Percentiles rank a stretch among this genome's conserved stretches.
These are phyloP conservation scores for Solanum tarapatanum DNA, from an alignment of 257 asterid species.

Conservation along the genomic window DNA sequence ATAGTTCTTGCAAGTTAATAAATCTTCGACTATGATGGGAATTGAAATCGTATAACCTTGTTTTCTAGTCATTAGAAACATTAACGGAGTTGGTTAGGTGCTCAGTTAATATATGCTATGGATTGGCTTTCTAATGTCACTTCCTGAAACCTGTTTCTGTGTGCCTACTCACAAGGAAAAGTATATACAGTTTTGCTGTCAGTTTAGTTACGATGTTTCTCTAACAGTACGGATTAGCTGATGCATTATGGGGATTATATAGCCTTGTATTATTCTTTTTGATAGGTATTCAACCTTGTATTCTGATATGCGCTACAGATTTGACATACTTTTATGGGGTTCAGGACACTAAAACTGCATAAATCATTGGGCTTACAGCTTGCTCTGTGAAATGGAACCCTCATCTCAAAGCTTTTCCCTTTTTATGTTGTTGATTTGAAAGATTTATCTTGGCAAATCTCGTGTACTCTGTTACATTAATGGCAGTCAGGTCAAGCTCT, in stretches of 20 bases:
- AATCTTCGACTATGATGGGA: neutral
- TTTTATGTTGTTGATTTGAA: neutral
- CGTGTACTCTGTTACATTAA: neutral
- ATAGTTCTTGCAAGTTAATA: neutral
- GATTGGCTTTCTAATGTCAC: neutral
- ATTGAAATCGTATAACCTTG: neutral
- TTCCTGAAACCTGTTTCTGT: neutral
- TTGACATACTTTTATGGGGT: neutral
- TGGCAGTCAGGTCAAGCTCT: neutral
- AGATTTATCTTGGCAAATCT: neutral
- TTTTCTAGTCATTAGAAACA: neutral
- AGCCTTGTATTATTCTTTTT: neutral
- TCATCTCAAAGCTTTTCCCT: neutral
- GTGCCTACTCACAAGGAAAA: neutral
- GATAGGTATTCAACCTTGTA: neutral
- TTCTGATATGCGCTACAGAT: neutral
- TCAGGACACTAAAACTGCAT: neutral
- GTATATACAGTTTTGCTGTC: neutral
- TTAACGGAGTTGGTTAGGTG: neutral
- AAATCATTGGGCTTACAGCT: neutral
- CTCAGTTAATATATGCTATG: neutral
- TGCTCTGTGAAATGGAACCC: neutral
- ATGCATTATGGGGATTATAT: neutral
- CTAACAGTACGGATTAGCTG: neutral
- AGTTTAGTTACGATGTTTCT: neutral